Evolutionary conservation across 1,284 basidiomycete species (phyloP).

Genomic region (Boletus holoroseus): DNA sequence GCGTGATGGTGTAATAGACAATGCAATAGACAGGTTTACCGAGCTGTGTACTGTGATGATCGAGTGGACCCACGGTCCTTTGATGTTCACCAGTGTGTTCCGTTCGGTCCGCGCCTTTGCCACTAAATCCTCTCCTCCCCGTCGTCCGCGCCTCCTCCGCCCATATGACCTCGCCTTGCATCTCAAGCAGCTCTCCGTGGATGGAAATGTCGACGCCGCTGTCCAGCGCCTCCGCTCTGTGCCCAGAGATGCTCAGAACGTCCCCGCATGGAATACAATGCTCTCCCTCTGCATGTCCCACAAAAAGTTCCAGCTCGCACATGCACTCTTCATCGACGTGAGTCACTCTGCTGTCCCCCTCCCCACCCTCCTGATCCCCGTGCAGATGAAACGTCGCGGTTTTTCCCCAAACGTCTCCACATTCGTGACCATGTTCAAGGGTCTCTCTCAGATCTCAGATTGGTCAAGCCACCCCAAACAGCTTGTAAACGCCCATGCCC

Average conservation of each 20-base stretch:
- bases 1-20: slow-evolving; percentile 36
- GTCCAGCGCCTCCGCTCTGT: slow-evolving; percentile 55
- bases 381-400: slow-evolving; percentile 75
- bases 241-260: slow-evolving; percentile 65
- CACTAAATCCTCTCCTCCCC: slow-evolving; percentile 1
- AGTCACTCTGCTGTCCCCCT: slow-evolving; percentile 25
- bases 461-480: slow-evolving; percentile 56
- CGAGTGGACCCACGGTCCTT: slow-evolving; percentile 11
- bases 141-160: slow-evolving; percentile 35
- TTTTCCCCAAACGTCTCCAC: slow-evolving; percentile 61
- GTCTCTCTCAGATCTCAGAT: slow-evolving; percentile 51
- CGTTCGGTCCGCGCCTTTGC: slow-evolving; percentile 14
- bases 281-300: slow-evolving; percentile 56
- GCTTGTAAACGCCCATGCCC: slow-evolving; percentile 50
- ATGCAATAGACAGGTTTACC: slow-evolving; percentile 32
- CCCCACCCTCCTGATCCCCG: slow-evolving; percentile 1
- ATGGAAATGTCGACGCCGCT: slow-evolving; percentile 53
- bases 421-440: slow-evolving; percentile 59
- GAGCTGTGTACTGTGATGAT: slow-evolving; percentile 3
- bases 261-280: slow-evolving; percentile 68
- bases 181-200: slow-evolving; percentile 50
- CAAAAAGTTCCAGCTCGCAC: slow-evolving; percentile 51
- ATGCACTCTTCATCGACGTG: slow-evolving; percentile 62
- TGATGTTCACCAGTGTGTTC: slow-evolving; percentile 18
- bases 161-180: slow-evolving; percentile 56